Evolutionary conservation across 768 basidiomycete species (phyloP).

Genomic region (Asterophora parasitica): DNA sequence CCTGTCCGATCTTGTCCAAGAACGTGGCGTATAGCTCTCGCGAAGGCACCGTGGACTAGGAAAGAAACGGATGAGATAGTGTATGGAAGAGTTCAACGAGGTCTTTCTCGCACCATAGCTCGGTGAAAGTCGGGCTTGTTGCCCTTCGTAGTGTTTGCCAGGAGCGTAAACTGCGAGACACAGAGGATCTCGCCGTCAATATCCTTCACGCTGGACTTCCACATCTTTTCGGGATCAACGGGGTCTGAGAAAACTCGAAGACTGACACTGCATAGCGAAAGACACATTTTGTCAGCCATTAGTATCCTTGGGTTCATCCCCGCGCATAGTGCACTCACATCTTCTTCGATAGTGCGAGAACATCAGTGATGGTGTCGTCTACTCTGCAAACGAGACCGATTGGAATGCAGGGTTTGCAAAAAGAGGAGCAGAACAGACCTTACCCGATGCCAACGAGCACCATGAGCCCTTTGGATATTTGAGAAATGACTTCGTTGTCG

Average conservation of each 20-base stretch:
- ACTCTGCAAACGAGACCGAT: constrained; percentile 23
- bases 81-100: background rate
- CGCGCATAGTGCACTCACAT: constrained; percentile 46
- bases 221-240: constrained; percentile 54
- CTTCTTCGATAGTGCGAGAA: constrained; percentile 72
- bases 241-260: constrained; percentile 70
- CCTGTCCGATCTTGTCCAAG: constrained; percentile 56
- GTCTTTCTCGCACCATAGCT: constrained; percentile 70
- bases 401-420: background rate
- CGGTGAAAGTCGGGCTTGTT: constrained; percentile 90
- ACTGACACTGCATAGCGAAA: constrained; percentile 44
- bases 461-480: constrained; percentile 82
- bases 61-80: background rate
- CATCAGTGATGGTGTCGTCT: constrained; percentile 82
- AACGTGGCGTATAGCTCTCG: constrained; percentile 69
- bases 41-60: constrained; percentile 62
- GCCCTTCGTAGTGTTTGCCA: constrained; percentile 84
- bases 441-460: constrained; percentile 86
- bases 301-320: background rate
- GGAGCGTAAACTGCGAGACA: constrained; percentile 90
- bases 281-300: too few relatives aligned
- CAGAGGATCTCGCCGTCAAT: constrained; percentile 88
- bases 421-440: constrained; percentile 41
- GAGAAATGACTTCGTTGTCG: constrained; percentile 71
- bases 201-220: constrained; percentile 87